Evolutionary conservation across 129 eudicot genomes (phyloP).

Genomic region (Arctium lappa): DNA sequence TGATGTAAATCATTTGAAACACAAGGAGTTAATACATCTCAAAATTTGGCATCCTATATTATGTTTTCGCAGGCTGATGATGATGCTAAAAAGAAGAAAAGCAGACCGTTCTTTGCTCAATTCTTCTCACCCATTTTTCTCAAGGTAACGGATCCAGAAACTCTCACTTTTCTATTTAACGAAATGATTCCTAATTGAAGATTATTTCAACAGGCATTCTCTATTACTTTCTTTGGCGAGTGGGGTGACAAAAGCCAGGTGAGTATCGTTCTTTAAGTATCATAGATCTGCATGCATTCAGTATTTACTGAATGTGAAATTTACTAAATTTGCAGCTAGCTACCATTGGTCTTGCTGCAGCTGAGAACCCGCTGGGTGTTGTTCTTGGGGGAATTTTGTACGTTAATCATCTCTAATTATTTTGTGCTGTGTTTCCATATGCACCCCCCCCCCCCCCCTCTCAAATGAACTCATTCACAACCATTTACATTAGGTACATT

Average conservation of each 20-base stretch:
- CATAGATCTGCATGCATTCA: not conserved
- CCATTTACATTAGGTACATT: not conserved
- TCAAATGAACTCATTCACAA: too few relatives aligned
- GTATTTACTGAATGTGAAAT: not conserved
- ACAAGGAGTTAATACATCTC: too few relatives aligned
- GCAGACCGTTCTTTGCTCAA: constrained; percentile 66
- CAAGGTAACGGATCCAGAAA: constrained; percentile 42
- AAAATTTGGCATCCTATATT: not conserved
- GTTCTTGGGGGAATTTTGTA: constrained; percentile 97
- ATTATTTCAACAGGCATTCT: constrained; percentile 32
- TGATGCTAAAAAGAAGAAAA: constrained; percentile 61
- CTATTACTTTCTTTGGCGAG: constrained; percentile 94
- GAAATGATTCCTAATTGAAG: not conserved
- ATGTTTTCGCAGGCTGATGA: constrained; percentile 53
- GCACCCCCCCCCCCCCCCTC: too few relatives aligned
- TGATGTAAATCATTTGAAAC: too few relatives aligned
- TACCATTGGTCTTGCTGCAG: constrained; percentile 96
- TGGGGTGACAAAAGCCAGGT: constrained; percentile 99
- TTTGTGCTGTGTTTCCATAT: not conserved
- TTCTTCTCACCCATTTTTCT: constrained; percentile 84
- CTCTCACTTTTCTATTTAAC: not conserved
- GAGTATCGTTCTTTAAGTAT: constrained; percentile 14
- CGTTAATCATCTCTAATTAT: constrained; percentile 21
- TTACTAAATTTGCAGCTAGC: constrained; percentile 62
- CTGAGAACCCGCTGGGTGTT: constrained; percentile 94